Percentiles rank a stretch among this genome's conserved stretches.
Conservation (phyloP, 2,329 filamentous ascomycete species). For the Talaromyces sp. region DNA sequence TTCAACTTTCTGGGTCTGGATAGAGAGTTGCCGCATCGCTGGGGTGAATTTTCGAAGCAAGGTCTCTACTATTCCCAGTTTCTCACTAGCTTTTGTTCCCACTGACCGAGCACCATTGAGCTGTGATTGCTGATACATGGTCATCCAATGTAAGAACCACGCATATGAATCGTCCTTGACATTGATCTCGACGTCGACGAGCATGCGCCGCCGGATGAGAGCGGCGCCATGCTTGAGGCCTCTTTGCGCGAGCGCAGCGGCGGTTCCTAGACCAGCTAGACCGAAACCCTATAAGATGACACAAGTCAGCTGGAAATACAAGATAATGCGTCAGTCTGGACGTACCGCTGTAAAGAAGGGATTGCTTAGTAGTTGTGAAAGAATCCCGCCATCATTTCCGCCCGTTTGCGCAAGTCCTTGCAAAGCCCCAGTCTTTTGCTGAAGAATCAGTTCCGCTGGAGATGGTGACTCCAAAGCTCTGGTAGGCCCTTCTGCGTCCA, state of each 20-base stretch:
- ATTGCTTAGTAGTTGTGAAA: conserved; percentile 46
- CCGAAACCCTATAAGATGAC: conserved; percentile 64
- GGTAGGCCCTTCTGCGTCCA: conserved; percentile 37
- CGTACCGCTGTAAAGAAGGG: conserved; percentile 50
- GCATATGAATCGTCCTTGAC: conserved; percentile 89
- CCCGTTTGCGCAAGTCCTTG: conserved; percentile 28
- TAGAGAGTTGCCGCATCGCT: conserved; percentile 60
- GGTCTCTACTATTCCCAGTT: conserved; percentile 47
- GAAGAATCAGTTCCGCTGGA: conserved; percentile 35
- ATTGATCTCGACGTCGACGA: conserved; percentile 94
- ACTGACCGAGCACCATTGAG: conserved; percentile 52
- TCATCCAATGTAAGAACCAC: conserved; percentile 94
- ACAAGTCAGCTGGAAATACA: not conserved
- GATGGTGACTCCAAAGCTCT: conserved; percentile 29
- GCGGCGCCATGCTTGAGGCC: conserved; percentile 68
- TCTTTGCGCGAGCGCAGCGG: conserved; percentile 73
- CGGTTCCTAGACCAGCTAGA: conserved; percentile 81
- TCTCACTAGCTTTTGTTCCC: conserved; percentile 25
- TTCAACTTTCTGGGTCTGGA: conserved; percentile 60
- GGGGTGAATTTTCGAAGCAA: conserved; percentile 57
- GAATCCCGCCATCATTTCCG: conserved; percentile 37
- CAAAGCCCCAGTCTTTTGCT: conserved; percentile 33
- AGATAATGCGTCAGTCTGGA: not conserved
- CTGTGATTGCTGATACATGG: conserved; percentile 67
- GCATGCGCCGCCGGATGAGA: conserved; percentile 74